Conservation (phyloP, 352 stramenopile genomes). For the Phytophthora sojae region DNA sequence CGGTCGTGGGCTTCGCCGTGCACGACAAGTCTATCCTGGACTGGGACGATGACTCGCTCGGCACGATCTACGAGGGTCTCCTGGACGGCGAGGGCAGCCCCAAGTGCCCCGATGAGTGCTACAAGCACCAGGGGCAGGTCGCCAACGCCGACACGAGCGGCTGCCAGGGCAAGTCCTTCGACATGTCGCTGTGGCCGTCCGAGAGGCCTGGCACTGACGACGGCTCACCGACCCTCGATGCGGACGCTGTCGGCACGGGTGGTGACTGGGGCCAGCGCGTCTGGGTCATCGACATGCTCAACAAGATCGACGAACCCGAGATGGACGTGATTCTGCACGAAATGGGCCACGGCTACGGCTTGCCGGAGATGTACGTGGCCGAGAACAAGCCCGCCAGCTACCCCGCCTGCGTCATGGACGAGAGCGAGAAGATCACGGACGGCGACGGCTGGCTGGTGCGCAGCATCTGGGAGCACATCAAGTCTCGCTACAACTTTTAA, state of each 20-base stretch:
- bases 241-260: conserved; percentile 13
- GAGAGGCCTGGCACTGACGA: not conserved
- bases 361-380: conserved; percentile 22
- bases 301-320: conserved; percentile 21
- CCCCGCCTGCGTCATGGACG: conserved; percentile 15
- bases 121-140: conserved; percentile 42
- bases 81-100: conserved; percentile 18
- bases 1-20: conserved; percentile 45
- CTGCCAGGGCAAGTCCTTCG: conserved; percentile 32
- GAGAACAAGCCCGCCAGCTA: conserved; percentile 15
- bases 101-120: conserved; percentile 38
- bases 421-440: conserved; percentile 10
- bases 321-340: conserved; percentile 39
- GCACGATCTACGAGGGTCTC: conserved; percentile 26
- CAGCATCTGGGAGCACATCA: conserved; percentile 11
- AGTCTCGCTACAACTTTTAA: conserved; percentile 24
- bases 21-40: conserved; percentile 34
- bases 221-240: not conserved
- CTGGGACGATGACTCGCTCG: conserved; percentile 45
- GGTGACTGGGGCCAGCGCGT: conserved; percentile 39
- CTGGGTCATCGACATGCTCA: conserved; percentile 30
- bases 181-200: conserved; percentile 45
- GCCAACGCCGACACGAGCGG: conserved; percentile 33
- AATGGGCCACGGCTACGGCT: conserved; percentile 40
- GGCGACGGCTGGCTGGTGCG: conserved; percentile 20